phyloP scores from a whole-genome alignment of 2,329 filamentous ascomycete genomes.

The Fragosphaeria purpurea region DNA sequence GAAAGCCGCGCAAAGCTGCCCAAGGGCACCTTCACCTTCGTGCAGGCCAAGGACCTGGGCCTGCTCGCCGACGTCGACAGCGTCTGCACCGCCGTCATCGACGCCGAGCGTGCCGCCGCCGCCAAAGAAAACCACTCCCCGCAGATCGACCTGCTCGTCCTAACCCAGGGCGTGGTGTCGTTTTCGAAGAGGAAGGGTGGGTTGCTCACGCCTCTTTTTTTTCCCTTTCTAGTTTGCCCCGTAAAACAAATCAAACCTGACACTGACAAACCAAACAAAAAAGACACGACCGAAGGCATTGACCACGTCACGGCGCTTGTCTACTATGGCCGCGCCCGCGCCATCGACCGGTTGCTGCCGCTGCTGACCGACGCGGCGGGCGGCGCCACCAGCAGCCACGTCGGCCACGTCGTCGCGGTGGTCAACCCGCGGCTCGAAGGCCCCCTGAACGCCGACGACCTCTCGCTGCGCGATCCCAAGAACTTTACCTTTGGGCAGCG shows the following conservation, averaged over 20 bases:
- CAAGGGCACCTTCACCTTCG: conserved; percentile 22
- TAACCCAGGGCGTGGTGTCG: conserved; percentile 18
- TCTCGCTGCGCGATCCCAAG: conserved; percentile 1
- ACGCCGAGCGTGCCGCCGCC: conserved; percentile 15
- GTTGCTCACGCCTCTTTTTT: not conserved
- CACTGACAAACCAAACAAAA: no score
- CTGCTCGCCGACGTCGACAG: conserved; percentile 25
- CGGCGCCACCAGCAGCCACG: conserved; percentile 3
- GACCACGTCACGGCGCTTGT: conserved; percentile 19
- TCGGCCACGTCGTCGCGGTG: conserved; percentile 18
- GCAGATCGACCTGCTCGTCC: conserved; percentile 24
- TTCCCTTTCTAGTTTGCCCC: not conserved
- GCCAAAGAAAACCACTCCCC: conserved; percentile 6
- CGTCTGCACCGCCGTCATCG: conserved; percentile 19
- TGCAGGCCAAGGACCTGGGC: conserved; percentile 21
- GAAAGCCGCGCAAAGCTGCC: conserved; percentile 20
- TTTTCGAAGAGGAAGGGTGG: not conserved
- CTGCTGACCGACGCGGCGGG: conserved; percentile 13
- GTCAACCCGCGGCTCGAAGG: conserved; percentile 16
- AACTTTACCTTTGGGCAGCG: not conserved
- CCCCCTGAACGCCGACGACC: not conserved
- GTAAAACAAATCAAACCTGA: no score
- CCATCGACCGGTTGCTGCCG: conserved; percentile 22
- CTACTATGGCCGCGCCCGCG: conserved; percentile 22
- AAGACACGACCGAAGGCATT: conserved; percentile 23